These are phyloP conservation scores for Xylaria flabelliformis DNA, from an alignment of 495 filamentous ascomycete species.

Conservation along the genomic window DNA sequence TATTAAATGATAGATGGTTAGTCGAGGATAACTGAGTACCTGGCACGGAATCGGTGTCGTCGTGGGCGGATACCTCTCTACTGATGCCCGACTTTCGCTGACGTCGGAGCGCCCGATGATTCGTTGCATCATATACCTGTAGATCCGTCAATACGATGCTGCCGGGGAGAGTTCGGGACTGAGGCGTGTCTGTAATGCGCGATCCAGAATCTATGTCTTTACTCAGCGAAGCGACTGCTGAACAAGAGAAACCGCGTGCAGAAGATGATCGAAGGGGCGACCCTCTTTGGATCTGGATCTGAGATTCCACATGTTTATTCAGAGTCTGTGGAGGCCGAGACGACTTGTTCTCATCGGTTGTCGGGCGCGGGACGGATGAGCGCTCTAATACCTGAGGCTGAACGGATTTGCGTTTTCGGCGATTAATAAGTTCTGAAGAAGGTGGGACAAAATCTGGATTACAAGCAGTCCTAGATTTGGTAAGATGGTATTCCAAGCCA, in stretches of 20 bases:
- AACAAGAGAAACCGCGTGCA: not conserved
- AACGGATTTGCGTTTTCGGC: conserved; percentile 30
- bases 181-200: not conserved
- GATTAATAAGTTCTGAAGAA: conserved; percentile 31
- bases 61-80: not conserved
- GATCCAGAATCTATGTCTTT: not conserved
- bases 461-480: conserved; percentile 54
- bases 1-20: not conserved
- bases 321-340: conserved; percentile 15
- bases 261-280: not conserved
- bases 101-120: conserved; percentile 27
- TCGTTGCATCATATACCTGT: conserved; percentile 39
- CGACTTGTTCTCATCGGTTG: conserved; percentile 30
- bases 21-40: not conserved
- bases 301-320: conserved; percentile 16
- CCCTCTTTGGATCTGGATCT: conserved; percentile 6
- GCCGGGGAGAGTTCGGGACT: conserved; percentile 13
- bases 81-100: not conserved
- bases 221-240: not conserved
- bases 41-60: not conserved
- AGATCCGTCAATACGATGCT: conserved; percentile 35
- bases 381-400: conserved; percentile 43
- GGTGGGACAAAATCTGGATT: conserved; percentile 55
- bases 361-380: conserved; percentile 35
- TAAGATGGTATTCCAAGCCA: conserved; percentile 60